Evolutionary conservation across 1,284 basidiomycete species (phyloP).

Genomic region (Takashimella koratensis): DNA sequence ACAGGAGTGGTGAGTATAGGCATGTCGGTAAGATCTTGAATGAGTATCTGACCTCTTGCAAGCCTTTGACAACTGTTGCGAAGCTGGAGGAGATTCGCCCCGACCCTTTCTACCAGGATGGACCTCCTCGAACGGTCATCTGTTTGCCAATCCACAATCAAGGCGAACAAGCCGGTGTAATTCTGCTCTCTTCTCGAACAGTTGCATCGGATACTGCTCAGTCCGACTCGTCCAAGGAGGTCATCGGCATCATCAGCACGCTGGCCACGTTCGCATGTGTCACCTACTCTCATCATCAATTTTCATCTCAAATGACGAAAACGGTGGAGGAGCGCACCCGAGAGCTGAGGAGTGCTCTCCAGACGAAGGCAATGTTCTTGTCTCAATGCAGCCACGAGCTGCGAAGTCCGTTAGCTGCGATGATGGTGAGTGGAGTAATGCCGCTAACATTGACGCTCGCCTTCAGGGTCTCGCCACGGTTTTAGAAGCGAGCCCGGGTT

Average conservation of each 20-base stretch:
- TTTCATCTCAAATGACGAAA: conserved; percentile 25
- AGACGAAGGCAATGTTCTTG: conserved; percentile 38
- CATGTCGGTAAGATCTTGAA: too few species aligned
- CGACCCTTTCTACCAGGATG: conserved; percentile 31
- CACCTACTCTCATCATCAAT: conserved; percentile 28
- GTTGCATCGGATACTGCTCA: conserved; percentile 17
- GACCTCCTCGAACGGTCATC: conserved; percentile 24
- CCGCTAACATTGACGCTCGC: too few species aligned
- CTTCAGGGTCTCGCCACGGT: conserved; percentile 46
- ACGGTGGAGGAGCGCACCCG: conserved; percentile 34
- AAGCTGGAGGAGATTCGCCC: conserved; percentile 17
- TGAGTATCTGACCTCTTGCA: background rate
- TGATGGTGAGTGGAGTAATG: conserved; percentile 22
- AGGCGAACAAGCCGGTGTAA: conserved; percentile 29
- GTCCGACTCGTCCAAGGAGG: conserved; percentile 24
- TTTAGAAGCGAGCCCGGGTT: conserved; percentile 41
- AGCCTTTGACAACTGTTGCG: conserved; percentile 16
- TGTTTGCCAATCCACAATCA: conserved; percentile 36
- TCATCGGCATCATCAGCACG: conserved; percentile 11
- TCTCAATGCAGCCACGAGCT: conserved; percentile 51
- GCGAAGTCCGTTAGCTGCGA: conserved; percentile 47
- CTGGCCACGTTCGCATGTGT: conserved; percentile 37
- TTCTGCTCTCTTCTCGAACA: conserved; percentile 30
- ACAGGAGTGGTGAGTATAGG: conserved; percentile 13
- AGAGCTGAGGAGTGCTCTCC: conserved; percentile 29